Base-by-base conservation (phyloP, 306 rosid genomes). In the Rubus idaeus region DNA sequence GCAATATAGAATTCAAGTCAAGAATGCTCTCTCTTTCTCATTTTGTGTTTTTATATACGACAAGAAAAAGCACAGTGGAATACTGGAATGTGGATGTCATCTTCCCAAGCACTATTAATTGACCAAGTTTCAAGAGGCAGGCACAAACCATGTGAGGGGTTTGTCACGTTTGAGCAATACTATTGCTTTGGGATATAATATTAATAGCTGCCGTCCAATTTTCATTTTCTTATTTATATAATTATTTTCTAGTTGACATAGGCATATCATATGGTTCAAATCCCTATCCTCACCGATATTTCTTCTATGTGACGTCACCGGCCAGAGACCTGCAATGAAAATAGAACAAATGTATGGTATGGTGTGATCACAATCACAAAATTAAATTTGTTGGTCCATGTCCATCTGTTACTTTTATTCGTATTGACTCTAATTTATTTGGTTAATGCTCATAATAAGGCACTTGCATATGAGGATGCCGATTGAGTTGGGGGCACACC, bases 191-290 rank as follows among this genome's bases (percentile, higher is more conserved):
- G 18, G 1, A 18, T 1, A 14, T 20, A 9, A 20, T 58, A 9
- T 26, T n/a, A n/a, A n/a, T n/a, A 23, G 26, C 57, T 46, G 78
- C 78, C 61, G 60, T 61, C 70, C 49, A 26, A 73, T 13, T 6
- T 57, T 40, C 42, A 30, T 56, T 60, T 12, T 13, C 16, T 8
- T 4, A n/a, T 11, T 18, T 18, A 3, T 42, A 1, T 66, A 13
- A 39, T 37, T 37, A 47, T n/a, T 41, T 74, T 74, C 68, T 74
- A 60, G 77, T 74, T 26, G 77, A 58, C 77, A 74, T 74, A 17
- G 77, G 44, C 39, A 57, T 21, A 44, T 74, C 56, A 45, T 16
- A 60, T 23, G 21, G 49, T 64, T 73, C 17, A 5, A 42, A 41
- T n/a, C 50, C 9, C 18, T 13, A 42, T 20, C 76, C 4, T 8